Conservation (phyloP, 2,329 filamentous ascomycete species). For the Colletotrichum sp. region DNA sequence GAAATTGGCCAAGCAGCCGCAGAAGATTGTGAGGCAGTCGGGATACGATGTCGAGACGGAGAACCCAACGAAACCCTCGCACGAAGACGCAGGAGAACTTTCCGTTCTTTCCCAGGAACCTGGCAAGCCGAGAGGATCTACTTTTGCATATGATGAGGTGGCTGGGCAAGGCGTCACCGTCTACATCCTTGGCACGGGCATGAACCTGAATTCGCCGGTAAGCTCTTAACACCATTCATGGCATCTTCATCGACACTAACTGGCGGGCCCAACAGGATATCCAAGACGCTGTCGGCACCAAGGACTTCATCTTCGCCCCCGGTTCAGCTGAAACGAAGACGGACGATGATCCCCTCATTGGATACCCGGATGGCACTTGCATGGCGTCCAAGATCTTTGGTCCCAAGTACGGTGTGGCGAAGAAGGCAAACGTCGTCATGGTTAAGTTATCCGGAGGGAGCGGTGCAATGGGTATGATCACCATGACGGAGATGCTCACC, state of each 20-base stretch:
- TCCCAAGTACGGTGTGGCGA: not conserved
- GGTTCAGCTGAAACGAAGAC: not conserved
- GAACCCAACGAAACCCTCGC: not conserved
- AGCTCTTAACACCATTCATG: not conserved
- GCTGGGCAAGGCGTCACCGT: not conserved
- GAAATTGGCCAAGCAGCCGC: not conserved
- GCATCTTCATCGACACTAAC: fast-evolving
- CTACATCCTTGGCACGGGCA: not conserved
- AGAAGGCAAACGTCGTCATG: not conserved
- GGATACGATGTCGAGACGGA: not conserved
- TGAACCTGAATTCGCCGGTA: not conserved
- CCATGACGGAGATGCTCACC: not conserved
- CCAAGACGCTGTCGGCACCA: not conserved
- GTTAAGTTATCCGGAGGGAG: not conserved
- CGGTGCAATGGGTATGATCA: not conserved
- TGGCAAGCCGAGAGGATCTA: not conserved
- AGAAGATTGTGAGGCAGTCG: not conserved
- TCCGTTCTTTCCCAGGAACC: not conserved
- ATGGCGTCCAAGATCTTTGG: not conserved
- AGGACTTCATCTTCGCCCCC: not conserved
- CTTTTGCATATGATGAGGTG: not conserved
- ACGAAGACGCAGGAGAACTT: not conserved
- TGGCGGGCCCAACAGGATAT: not conserved
- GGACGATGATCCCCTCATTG: not conserved
- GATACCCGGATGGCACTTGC: not conserved